A percentile compares a stretch with the other conserved stretches of the same genome.
phyloP scores from a whole-genome alignment of 345 rosid genomes.

The Boechera stricta region DNA sequence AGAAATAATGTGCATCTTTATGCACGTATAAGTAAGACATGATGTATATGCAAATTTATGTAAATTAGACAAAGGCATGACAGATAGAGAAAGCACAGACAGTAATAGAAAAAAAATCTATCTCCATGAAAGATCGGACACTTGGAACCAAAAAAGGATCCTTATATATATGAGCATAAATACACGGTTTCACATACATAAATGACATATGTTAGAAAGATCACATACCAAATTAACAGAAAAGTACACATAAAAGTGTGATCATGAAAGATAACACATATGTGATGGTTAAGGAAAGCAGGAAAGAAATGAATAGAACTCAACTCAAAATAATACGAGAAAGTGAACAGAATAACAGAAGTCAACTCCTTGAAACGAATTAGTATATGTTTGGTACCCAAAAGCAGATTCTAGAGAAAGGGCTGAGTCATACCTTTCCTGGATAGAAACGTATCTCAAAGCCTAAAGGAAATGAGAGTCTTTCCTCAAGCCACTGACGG shows the following conservation, averaged over 20 bases:
- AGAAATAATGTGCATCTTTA: neutral
- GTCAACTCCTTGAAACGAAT: neutral
- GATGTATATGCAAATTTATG: neutral
- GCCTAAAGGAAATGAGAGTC: constrained; percentile 56
- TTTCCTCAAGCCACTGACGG: constrained; percentile 79
- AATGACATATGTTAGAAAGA: neutral
- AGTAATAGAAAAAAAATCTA: neutral
- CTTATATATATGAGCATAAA: constrained; percentile 4
- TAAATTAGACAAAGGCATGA: constrained; percentile 7
- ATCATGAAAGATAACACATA: constrained; percentile 6
- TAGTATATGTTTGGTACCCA: neutral
- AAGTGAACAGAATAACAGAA: neutral
- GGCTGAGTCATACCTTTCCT: constrained; percentile 63
- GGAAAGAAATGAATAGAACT: neutral
- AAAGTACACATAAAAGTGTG: neutral
- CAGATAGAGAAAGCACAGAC: neutral
- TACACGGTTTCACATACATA: constrained; percentile 1
- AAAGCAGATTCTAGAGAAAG: constrained; percentile 8
- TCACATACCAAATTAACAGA: constrained; percentile 21
- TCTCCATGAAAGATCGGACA: constrained; percentile 1
- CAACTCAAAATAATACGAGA: neutral
- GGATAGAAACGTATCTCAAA: constrained; percentile 79
- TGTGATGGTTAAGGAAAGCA: constrained; percentile 5
- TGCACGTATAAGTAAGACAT: neutral
- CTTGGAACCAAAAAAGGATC: neutral